phyloP scores from a whole-genome alignment of 345 rosid species.

The Eutrema japonicum region DNA sequence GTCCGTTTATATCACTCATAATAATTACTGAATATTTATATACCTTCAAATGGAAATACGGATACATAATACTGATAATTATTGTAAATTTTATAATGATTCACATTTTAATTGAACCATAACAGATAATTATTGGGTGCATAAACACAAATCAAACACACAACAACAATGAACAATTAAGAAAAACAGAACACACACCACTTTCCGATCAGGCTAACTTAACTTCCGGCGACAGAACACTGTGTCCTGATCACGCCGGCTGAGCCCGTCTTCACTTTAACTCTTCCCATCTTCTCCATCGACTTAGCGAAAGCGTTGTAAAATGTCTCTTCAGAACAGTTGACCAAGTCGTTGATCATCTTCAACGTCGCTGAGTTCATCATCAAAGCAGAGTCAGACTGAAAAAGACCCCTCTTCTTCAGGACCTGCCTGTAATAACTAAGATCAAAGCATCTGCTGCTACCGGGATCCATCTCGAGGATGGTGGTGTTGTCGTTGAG shows the following conservation, averaged over 20 bases:
- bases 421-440: slow-evolving; percentile 60
- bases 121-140: neutral
- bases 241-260: slow-evolving; percentile 71
- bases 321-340: slow-evolving; percentile 56
- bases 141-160: slow-evolving; percentile 25
- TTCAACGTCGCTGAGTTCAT: slow-evolving; percentile 55
- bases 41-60: no score
- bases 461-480: slow-evolving; percentile 87
- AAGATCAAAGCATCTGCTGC: slow-evolving; percentile 70
- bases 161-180: slow-evolving; percentile 14
- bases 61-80: neutral
- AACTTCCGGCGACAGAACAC: slow-evolving; percentile 68
- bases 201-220: neutral
- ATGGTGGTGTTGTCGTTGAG: slow-evolving; percentile 61
- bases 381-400: slow-evolving; percentile 74
- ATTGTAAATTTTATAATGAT: neutral
- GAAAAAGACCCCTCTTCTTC: slow-evolving; percentile 73
- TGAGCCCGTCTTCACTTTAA: slow-evolving; percentile 71
- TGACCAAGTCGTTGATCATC: slow-evolving; percentile 51
- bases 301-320: slow-evolving; percentile 63
- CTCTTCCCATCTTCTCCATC: slow-evolving; percentile 79
- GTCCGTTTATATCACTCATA: no score
- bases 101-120: slow-evolving; percentile 15
- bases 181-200: slow-evolving; percentile 19
- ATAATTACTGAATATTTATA: no score